These are phyloP conservation scores for Boletus reticulatus DNA, from an alignment of 768 basidiomycete genomes.

Conservation along the genomic window DNA sequence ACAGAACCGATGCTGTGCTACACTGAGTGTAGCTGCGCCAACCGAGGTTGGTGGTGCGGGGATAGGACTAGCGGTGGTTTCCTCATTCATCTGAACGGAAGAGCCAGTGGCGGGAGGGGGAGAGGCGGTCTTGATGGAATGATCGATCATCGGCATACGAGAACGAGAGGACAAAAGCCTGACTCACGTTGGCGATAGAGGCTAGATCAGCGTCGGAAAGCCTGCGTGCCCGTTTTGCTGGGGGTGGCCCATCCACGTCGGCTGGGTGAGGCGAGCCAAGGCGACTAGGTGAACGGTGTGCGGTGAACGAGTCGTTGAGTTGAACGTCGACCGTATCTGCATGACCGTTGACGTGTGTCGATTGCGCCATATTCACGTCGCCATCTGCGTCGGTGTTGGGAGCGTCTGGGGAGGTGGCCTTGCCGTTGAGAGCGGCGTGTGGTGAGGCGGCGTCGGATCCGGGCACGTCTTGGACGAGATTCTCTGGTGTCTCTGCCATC, in stretches of 20 bases:
- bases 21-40: slow-evolving; percentile 47
- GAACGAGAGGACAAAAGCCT: slow-evolving; percentile 43
- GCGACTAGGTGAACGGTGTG: slow-evolving; percentile 35
- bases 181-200: slow-evolving; percentile 69
- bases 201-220: slow-evolving; percentile 75
- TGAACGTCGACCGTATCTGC: slow-evolving; percentile 5
- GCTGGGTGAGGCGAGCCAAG: slow-evolving; percentile 29
- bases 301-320: slow-evolving; percentile 31
- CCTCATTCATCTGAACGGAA: slow-evolving; percentile 32
- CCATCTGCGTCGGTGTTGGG: slow-evolving; percentile 25
- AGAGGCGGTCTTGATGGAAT: slow-evolving; percentile 59
- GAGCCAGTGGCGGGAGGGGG: slow-evolving; percentile 63
- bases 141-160: slow-evolving; percentile 51
- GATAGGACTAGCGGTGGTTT: slow-evolving; percentile 16
- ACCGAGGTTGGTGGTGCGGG: slow-evolving; percentile 1
- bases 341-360: slow-evolving; percentile 26
- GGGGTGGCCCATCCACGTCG: slow-evolving; percentile 49
- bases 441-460: slow-evolving; percentile 14
- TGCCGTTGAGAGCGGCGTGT: slow-evolving; percentile 17
- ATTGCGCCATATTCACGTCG: slow-evolving; percentile 31
- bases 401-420: slow-evolving; percentile 33
- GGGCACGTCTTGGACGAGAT: slow-evolving; percentile 13
- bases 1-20: slow-evolving; percentile 77
- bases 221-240: slow-evolving; percentile 78
- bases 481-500: slow-evolving; percentile 42